A percentile compares a stretch with the other conserved stretches of the same genome.
Evolutionary conservation across 495 filamentous ascomycete species (phyloP).

Genomic region (Saxophila tyrrhenica): DNA sequence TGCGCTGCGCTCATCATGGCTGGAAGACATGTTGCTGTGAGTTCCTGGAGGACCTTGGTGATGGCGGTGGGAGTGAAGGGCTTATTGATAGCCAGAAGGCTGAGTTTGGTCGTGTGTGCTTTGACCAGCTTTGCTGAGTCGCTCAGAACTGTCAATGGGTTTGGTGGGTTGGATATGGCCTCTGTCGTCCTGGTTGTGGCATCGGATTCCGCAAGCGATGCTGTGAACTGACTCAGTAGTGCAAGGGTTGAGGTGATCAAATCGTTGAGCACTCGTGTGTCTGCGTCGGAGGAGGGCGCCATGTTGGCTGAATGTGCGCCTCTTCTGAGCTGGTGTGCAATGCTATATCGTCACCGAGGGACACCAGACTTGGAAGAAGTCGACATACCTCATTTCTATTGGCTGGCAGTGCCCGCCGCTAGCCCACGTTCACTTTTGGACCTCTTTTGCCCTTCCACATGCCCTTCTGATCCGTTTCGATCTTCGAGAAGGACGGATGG

Average conservation of each 20-base stretch:
- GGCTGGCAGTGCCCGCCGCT: no score
- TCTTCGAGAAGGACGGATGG: no score
- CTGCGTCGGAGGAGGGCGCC: neutral
- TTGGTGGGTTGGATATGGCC: slow-evolving; percentile 27
- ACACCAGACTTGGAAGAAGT: no score
- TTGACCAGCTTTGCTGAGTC: slow-evolving; percentile 55
- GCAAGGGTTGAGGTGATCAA: slow-evolving; percentile 24
- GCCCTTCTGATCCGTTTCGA: no score
- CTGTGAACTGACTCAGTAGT: slow-evolving; percentile 23
- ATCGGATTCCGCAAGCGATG: slow-evolving; percentile 28
- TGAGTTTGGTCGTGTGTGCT: slow-evolving; percentile 77
- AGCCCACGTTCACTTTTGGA: no score
- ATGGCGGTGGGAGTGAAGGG: slow-evolving; percentile 76
- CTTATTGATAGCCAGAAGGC: slow-evolving; percentile 68
- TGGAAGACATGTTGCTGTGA: slow-evolving; percentile 55
- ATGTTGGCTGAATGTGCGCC: no score
- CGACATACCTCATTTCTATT: no score
- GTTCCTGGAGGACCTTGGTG: slow-evolving; percentile 48
- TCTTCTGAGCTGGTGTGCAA: no score
- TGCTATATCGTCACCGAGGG: no score
- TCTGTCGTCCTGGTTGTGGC: slow-evolving; percentile 15
- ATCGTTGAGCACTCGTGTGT: slow-evolving; percentile 19
- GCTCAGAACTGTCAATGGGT: slow-evolving; percentile 51
- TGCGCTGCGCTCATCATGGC: slow-evolving; percentile 58
- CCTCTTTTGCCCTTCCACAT: no score